Evolutionary conservation across 164 flowering plant species (phyloP).

Genomic region (Vitis rotundifolia): DNA sequence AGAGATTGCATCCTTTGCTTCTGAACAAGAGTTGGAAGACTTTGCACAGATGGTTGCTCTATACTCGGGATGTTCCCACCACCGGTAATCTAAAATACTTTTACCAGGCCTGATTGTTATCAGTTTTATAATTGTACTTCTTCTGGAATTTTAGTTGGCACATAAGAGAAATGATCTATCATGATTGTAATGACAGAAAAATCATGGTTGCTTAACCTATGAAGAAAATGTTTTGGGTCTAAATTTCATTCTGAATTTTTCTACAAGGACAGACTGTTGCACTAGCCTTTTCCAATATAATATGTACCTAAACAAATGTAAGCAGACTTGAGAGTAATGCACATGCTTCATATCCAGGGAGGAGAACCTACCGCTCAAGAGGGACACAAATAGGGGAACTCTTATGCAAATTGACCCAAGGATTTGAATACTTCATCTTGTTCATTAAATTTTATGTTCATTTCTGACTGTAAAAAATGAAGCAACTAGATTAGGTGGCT

Average conservation of each 20-base stretch:
- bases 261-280: not conserved
- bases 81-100: slow-evolving; percentile 44
- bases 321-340: not conserved
- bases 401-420: not conserved
- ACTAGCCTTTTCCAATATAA: not conserved
- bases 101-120: not conserved
- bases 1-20: slow-evolving; percentile 56
- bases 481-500: not conserved
- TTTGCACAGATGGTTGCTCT: slow-evolving; percentile 77
- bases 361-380: not conserved
- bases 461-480: not conserved
- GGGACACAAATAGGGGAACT: not conserved
- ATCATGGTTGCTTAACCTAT: not conserved
- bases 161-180: not conserved
- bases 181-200: not conserved
- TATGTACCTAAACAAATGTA: not conserved
- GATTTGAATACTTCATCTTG: not conserved
- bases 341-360: not conserved
- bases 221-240: not conserved
- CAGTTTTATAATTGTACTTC: not conserved
- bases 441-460: not conserved
- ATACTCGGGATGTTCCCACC: slow-evolving; percentile 87
- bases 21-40: slow-evolving; percentile 52
- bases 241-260: not conserved
- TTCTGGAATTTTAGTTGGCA: not conserved